These are phyloP conservation scores for Tricholoma flavovirens DNA, from an alignment of 768 basidiomycete genomes.

Conservation along the genomic window DNA sequence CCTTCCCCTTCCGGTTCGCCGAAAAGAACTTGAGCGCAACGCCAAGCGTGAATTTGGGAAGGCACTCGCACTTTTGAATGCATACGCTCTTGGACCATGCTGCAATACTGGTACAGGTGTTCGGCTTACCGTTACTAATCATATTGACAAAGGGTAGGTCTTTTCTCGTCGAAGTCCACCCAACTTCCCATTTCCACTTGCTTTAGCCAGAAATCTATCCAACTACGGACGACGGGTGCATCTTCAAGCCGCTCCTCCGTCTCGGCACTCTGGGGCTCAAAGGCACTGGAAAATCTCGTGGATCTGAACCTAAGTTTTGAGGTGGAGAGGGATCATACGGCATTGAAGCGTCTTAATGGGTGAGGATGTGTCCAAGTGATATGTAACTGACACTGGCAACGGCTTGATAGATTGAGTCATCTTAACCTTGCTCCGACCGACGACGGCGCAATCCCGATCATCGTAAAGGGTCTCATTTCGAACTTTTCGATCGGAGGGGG, in stretches of 20 bases:
- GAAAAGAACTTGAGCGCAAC: slow-evolving; percentile 88
- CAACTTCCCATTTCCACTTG: not conserved
- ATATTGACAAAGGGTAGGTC: slow-evolving; percentile 58
- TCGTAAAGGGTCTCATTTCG: slow-evolving; percentile 76
- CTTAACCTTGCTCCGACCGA: slow-evolving; percentile 4
- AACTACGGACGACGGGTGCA: slow-evolving; percentile 69
- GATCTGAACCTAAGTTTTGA: slow-evolving; percentile 67
- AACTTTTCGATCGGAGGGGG: slow-evolving; percentile 41
- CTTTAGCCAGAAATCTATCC: slow-evolving; percentile 55
- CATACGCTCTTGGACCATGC: slow-evolving; percentile 88
- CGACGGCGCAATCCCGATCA: slow-evolving; percentile 34
- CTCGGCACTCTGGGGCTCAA: slow-evolving; percentile 79
- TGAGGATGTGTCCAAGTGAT: slow-evolving; percentile 4
- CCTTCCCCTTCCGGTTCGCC: slow-evolving; percentile 76
- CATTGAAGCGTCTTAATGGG: slow-evolving; percentile 32
- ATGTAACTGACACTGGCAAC: not conserved
- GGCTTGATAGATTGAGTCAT: not conserved
- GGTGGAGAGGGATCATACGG: slow-evolving; percentile 58
- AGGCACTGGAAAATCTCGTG: slow-evolving; percentile 66
- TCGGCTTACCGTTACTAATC: slow-evolving; percentile 69
- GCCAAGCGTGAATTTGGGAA: slow-evolving; percentile 87
- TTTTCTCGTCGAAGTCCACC: not conserved
- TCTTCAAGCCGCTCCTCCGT: slow-evolving; percentile 58
- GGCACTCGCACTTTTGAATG: slow-evolving; percentile 72
- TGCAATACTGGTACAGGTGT: slow-evolving; percentile 61